Conservation (phyloP, 2,329 filamentous ascomycete genomes). For the Colletotrichum nymphaeae region DNA sequence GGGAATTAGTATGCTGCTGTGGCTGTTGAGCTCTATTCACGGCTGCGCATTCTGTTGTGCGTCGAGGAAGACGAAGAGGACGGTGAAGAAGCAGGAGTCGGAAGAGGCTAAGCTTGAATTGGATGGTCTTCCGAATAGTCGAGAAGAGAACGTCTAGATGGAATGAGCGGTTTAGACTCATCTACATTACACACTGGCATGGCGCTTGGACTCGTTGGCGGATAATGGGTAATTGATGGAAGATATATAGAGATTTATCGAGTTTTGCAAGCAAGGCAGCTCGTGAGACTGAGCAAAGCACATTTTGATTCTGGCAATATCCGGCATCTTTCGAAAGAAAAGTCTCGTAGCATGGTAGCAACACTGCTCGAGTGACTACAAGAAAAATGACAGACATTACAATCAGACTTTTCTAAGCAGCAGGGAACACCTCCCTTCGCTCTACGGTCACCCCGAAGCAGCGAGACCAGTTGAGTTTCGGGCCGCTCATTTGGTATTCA, state of each 20-base stretch:
- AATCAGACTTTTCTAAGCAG: not conserved
- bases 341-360: not conserved
- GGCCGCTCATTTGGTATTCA: slow-evolving; percentile 3
- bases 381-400: too few species aligned
- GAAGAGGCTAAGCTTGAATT: not conserved
- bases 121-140: slow-evolving; percentile 1
- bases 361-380: not conserved
- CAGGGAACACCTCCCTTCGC: not conserved
- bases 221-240: too few species aligned
- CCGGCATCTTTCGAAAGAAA: not conserved
- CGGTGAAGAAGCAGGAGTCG: not conserved
- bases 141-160: not conserved
- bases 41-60: slow-evolving; percentile 13
- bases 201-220: not conserved
- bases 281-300: too few species aligned
- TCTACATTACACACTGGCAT: not conserved
- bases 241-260: too few species aligned
- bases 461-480: not conserved
- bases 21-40: slow-evolving; percentile 14
- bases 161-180: too few species aligned
- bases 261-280: too few species aligned
- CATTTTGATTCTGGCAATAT: too few species aligned
- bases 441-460: not conserved
- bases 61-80: slow-evolving; percentile 14
- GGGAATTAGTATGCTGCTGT: slow-evolving; percentile 22